A percentile compares a stretch with the other conserved stretches of the same genome.
Conservation (phyloP, 139 green algal genomes). For the Marvania coccoides region DNA sequence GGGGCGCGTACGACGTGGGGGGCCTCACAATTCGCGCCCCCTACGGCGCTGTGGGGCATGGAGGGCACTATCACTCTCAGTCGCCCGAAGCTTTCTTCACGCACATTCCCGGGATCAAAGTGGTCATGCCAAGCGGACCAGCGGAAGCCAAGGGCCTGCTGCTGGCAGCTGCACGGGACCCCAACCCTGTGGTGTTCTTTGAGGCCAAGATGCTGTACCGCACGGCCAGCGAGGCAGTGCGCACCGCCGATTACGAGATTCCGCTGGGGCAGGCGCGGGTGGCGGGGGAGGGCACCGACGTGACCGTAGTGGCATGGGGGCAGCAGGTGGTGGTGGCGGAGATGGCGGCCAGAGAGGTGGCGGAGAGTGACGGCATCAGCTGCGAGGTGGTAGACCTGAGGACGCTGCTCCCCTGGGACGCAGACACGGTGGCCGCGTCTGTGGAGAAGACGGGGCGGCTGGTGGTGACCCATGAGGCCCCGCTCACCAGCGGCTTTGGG, state of each 20-base stretch:
- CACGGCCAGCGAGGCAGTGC: constrained; percentile 76
- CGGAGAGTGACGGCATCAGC: constrained; percentile 40
- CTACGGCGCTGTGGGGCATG: constrained; percentile 88
- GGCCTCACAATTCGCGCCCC: constrained; percentile 83
- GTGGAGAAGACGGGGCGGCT: constrained; percentile 64
- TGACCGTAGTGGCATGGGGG: constrained; percentile 91
- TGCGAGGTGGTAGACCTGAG: constrained; percentile 86
- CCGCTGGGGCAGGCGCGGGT: constrained; percentile 63
- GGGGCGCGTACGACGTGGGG: constrained; percentile 68
- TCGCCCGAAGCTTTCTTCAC: constrained; percentile 91
- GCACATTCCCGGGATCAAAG: constrained; percentile 77
- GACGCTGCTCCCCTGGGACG: constrained; percentile 80
- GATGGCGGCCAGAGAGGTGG: constrained; percentile 38
- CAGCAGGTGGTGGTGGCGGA: constrained; percentile 67
- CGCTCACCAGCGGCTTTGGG: constrained; percentile 77
- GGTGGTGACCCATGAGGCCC: constrained; percentile 86
- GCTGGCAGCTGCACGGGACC: constrained; percentile 64
- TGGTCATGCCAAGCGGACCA: constrained; percentile 65
- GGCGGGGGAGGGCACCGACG: constrained; percentile 52
- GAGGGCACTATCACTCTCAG: constrained; percentile 93
- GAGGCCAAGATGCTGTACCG: constrained; percentile 95
- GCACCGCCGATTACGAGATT: constrained; percentile 57
- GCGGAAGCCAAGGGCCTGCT: constrained; percentile 82
- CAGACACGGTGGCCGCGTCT: constrained; percentile 29
- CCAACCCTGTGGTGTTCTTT: constrained; percentile 86